Conservation (phyloP, 176 grass and related monocot genomes). For the Secale cereale region DNA sequence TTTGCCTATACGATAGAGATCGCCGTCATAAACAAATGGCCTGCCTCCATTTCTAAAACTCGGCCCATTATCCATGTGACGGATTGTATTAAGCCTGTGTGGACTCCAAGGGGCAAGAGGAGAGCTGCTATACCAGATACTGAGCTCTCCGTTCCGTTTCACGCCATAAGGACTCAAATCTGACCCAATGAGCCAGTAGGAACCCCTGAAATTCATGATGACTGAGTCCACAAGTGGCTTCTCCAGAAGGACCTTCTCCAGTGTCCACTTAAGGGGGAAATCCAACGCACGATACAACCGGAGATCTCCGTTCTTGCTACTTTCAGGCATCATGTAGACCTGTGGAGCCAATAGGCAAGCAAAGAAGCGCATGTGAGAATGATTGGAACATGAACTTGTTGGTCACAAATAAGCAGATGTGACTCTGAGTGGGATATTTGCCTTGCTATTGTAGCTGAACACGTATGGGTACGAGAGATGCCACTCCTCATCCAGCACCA, state of each 20-base stretch:
- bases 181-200: slow-evolving; percentile 79
- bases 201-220: slow-evolving; percentile 55
- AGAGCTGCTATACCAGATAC: slow-evolving; percentile 76
- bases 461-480: slow-evolving; percentile 93
- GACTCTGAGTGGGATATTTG: slow-evolving; percentile 28
- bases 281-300: slow-evolving; percentile 60
- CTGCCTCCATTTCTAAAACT: slow-evolving; percentile 79
- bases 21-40: slow-evolving; percentile 67
- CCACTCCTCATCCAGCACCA: slow-evolving; percentile 85
- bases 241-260: slow-evolving; percentile 74
- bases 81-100: slow-evolving; percentile 65
- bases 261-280: slow-evolving; percentile 72
- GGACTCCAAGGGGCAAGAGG: slow-evolving; percentile 67
- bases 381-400: background rate
- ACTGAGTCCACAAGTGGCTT: slow-evolving; percentile 81
- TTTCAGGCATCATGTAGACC: slow-evolving; percentile 96
- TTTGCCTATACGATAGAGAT: slow-evolving; percentile 75
- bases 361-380: background rate
- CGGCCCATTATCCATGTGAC: slow-evolving; percentile 27
- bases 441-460: slow-evolving; percentile 59
- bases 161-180: slow-evolving; percentile 60
- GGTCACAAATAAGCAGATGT: background rate
- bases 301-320: slow-evolving; percentile 73
- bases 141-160: slow-evolving; percentile 56
- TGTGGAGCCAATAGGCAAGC: slow-evolving; percentile 15